phyloP scores from a whole-genome alignment of 2,329 filamentous ascomycete genomes.

The Neobulgaria alba region DNA sequence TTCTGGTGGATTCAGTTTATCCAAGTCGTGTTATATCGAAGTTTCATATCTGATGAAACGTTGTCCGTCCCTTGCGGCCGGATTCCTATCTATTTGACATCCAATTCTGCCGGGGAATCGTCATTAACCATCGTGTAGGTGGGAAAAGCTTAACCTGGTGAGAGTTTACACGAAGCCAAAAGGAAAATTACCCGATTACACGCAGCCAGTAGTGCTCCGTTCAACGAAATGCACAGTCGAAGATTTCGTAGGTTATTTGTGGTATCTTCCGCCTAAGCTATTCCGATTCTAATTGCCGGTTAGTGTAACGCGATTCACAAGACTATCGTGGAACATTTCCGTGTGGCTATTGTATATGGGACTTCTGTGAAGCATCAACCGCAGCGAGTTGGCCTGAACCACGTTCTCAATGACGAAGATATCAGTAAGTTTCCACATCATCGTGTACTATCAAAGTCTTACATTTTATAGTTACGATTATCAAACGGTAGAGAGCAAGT shows the following conservation, averaged over 20 bases:
- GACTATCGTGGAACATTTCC: constrained; percentile 92
- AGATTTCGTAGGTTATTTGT: constrained; percentile 70
- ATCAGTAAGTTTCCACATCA: constrained; percentile 44
- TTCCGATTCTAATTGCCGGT: neutral
- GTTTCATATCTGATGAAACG: too few relatives aligned
- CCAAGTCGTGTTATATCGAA: too few relatives aligned
- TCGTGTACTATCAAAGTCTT: constrained; percentile 5
- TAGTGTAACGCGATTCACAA: constrained; percentile 97
- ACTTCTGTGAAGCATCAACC: constrained; percentile 98
- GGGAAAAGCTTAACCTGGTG: constrained; percentile 88
- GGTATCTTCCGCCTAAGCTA: neutral
- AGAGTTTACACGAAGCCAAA: constrained; percentile 98
- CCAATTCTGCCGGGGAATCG: neutral
- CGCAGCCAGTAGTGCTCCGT: constrained; percentile 79
- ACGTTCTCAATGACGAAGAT: constrained; percentile 93
- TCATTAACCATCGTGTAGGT: constrained; percentile 38
- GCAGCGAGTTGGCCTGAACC: constrained; percentile 82
- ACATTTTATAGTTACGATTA: constrained; percentile 47
- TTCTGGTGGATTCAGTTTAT: too few relatives aligned
- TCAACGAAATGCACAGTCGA: constrained; percentile 80
- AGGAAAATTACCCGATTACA: constrained; percentile 88
- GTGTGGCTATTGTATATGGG: constrained; percentile 90
- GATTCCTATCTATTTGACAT: constrained; percentile 4
- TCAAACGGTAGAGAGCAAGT: constrained; percentile 50
- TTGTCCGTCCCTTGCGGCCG: too few relatives aligned